Evolutionary conservation across 805 yeast species (phyloP).

Genomic region (Starmerella apis): DNA sequence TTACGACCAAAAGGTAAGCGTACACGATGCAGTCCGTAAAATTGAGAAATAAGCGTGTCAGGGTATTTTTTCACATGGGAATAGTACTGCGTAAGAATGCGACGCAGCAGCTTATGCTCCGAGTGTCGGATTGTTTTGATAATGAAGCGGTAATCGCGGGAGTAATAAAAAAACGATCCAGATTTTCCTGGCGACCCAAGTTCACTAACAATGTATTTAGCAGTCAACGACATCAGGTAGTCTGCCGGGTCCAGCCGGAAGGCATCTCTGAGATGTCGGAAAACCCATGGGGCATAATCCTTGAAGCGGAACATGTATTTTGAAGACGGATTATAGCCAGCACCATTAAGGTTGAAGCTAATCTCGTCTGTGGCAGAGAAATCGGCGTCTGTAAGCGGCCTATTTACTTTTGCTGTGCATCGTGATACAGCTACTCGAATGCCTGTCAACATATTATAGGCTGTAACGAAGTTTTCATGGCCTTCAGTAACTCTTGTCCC

Average conservation of each 20-base stretch:
- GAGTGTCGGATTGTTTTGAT: constrained; percentile 91
- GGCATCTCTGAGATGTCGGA: constrained; percentile 64
- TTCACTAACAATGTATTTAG: constrained; percentile 84
- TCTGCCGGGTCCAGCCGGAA: constrained; percentile 95
- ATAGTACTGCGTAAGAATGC: constrained; percentile 64
- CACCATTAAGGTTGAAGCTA: constrained; percentile 73
- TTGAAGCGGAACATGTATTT: constrained; percentile 93
- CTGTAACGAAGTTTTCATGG: constrained; percentile 84
- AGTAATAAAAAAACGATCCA: constrained; percentile 91
- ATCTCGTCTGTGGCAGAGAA: constrained; percentile 65
- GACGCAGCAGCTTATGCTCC: constrained; percentile 76
- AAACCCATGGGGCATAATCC: constrained; percentile 91
- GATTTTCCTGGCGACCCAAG: constrained; percentile 93
- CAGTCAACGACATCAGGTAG: constrained; percentile 81
- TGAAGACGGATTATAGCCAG: constrained; percentile 83
- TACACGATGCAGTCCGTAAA: constrained; percentile 88
- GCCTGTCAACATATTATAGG: constrained; percentile 95
- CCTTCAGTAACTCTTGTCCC: constrained; percentile 86
- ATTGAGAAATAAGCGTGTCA: constrained; percentile 82
- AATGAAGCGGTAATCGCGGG: constrained; percentile 85
- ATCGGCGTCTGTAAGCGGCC: constrained; percentile 58
- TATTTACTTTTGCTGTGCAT: constrained; percentile 69
- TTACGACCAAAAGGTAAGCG: constrained; percentile 76
- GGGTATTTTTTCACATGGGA: constrained; percentile 74
- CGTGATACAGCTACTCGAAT: constrained; percentile 90